Evolutionary conservation across 768 basidiomycete genomes (phyloP), one percentile per base, ranked within the genome.

Genomic region (Asterophora parasitica): DNA sequence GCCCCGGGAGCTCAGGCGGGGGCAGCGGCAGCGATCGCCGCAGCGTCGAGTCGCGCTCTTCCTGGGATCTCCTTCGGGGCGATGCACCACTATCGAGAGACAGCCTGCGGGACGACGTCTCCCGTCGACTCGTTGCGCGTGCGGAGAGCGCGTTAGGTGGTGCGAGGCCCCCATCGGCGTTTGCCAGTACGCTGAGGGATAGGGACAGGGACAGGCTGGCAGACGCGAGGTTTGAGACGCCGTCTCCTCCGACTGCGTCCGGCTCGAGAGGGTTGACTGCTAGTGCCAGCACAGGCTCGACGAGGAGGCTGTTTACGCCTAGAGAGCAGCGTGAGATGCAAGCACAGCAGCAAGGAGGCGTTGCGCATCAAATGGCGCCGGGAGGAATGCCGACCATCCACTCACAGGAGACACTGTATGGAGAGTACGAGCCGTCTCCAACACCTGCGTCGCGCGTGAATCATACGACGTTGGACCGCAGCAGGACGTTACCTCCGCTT

Each of bases 11-110:
- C 27, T 49, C 58, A 1, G 59, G 58, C 11, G 60, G 56, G 4
- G 66, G 67, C 10, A 60, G 63, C 23, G 69, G 59, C 37, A 73
- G 70, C 49, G 72, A 74, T 15, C 67, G 73, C 54, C 71, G 66
- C 49, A 75, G 80, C 55, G 70, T 71, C n/a, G 82, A 83, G 48
- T 80, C 77, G 3, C 65, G 82, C 50, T 66, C 70, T 49, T 82
- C 83, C 51, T 73, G 50, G 80, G 72, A 74, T 28, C 23, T 23
- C 23, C n/a, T n/a, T n/a, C 23, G 23, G 23, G 23, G 23, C 23
- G 23, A 23, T 23, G 23, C 3, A 6, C 23, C 23, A 23, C 60
- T 55, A 28, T 48, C 53, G 16, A 64, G 83, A 80, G 51, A 74
- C 73, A 27, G 78, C 68, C 54, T 83, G 69, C 44, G 84, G 68